Evolutionary conservation across 2,329 filamentous ascomycete genomes (phyloP).

Genomic region (Ambrosiella beaveri): DNA sequence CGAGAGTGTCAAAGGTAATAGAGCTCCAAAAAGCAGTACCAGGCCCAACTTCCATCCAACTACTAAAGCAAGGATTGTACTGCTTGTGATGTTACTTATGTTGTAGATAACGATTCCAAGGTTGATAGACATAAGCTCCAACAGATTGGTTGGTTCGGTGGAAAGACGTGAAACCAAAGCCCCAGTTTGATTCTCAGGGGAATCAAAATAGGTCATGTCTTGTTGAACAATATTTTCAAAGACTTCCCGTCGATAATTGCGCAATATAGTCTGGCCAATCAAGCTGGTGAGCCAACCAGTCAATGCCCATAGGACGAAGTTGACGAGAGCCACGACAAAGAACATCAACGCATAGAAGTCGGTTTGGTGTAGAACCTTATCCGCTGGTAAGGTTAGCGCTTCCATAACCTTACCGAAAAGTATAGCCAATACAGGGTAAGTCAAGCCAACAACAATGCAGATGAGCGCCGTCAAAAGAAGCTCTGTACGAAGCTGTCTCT

Average conservation of each 20-base stretch:
- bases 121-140: constrained; percentile 34
- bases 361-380: constrained; percentile 19
- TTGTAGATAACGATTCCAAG: constrained; percentile 30
- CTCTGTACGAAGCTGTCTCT: not conserved
- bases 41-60: constrained; percentile 34
- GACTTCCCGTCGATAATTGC: constrained; percentile 22
- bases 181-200: constrained; percentile 22
- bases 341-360: constrained; percentile 42
- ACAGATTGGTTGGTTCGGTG: constrained; percentile 27
- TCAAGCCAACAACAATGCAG: constrained; percentile 18
- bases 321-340: constrained; percentile 32
- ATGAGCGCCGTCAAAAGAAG: not conserved
- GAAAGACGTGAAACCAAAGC: constrained; percentile 23
- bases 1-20: constrained; percentile 27
- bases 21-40: constrained; percentile 27
- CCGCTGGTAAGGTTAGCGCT: constrained; percentile 19
- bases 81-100: constrained; percentile 28
- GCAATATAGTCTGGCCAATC: constrained; percentile 22
- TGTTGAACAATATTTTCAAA: constrained; percentile 37
- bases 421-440: constrained; percentile 28
- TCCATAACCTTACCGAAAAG: constrained; percentile 25
- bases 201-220: constrained; percentile 32
- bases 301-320: constrained; percentile 26
- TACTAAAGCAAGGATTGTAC: constrained; percentile 27
- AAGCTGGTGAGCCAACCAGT: constrained; percentile 23